Evolutionary conservation across 176 grass and related monocot genomes (phyloP).

Genomic region (Coix lacrymajobi): DNA sequence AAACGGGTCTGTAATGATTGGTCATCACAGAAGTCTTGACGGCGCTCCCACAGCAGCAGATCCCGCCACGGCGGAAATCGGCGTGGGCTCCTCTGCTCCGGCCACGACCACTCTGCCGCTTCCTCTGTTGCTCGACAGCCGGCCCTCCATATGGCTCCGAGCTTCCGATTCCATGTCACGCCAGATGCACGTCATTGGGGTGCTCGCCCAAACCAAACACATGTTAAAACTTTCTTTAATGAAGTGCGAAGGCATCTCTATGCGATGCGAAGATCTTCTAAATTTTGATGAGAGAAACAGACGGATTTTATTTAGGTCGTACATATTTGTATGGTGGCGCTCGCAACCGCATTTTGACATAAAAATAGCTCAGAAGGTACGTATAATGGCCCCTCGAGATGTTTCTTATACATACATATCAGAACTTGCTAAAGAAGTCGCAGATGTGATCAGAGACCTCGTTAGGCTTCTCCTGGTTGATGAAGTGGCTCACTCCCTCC

Average conservation of each 20-base stretch:
- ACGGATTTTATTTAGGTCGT: background rate
- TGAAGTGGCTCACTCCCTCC: conserved; percentile 68
- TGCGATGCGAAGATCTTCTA: background rate
- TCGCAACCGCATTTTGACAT: background rate
- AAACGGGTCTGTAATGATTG: no score
- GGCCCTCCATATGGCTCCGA: no score
- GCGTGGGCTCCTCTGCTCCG: no score
- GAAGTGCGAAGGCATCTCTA: background rate
- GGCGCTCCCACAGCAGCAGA: no score
- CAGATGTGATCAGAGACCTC: conserved; percentile 77
- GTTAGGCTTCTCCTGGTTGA: conserved; percentile 69
- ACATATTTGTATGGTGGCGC: background rate
- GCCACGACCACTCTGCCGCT: no score
- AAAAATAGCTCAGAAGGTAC: background rate
- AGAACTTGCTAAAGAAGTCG: conserved; percentile 67
- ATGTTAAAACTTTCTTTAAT: no score
- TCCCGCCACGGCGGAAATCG: no score
- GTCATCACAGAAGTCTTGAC: no score
- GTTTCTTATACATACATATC: background rate
- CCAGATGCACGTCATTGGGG: no score
- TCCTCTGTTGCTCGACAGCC: no score
- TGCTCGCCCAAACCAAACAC: no score
- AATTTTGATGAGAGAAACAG: background rate
- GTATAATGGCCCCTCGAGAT: background rate
- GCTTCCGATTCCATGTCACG: no score